Base-by-base conservation (phyloP, 768 basidiomycete genomes). In the Leccinum obscurum region DNA sequence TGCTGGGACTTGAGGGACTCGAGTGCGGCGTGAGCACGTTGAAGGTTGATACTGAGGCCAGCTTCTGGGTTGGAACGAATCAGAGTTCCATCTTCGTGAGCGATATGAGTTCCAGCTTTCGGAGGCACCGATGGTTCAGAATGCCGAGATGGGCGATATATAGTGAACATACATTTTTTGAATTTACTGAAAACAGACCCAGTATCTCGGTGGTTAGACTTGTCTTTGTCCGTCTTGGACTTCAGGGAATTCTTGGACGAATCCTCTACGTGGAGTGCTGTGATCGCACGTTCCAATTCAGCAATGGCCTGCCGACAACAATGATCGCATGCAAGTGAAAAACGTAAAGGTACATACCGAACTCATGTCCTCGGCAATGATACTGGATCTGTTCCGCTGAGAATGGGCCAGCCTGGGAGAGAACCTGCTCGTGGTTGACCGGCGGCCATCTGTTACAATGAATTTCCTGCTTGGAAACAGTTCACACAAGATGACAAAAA, bases 311-410 rank as follows among this genome's bases (percentile, higher is more conserved):
- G 57, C 6, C 50, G 26, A 53, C 24, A 7, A 24, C 59, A 37
- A 64, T 52, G 30, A 46, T 57, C 35, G 49, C 32, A 58, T 34
- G 52, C 52, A 28, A 46, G 57, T 22, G 52, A 60, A 56, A 52
- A 48, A 28, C 9, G 1, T 57, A 11, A 60, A 44, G 15, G 58
- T 14, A 79, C 83, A 60, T 68, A 91, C 90, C 60, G 66, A 70
- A 32, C 81, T 81, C 80, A 93, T 89, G 67, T 89, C 87, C 52
- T 91, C 88, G 17, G 85, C 76, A 56, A 88, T 75, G 28, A 71
- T 62, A 15, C 77, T 80, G 7, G 83, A 80, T 65, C 81, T 83
- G 65, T 73, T 82, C 58, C 83, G 59, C 67, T 82, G 58, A 74
- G 64, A 66, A 72, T 85, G 66, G 70, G 78, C 70, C 73, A 81